Percentiles rank a stretch among this genome's conserved stretches.
Evolutionary conservation across 352 stramenopile genomes (phyloP).

Genomic region (Phytophthora chlamydospora): DNA sequence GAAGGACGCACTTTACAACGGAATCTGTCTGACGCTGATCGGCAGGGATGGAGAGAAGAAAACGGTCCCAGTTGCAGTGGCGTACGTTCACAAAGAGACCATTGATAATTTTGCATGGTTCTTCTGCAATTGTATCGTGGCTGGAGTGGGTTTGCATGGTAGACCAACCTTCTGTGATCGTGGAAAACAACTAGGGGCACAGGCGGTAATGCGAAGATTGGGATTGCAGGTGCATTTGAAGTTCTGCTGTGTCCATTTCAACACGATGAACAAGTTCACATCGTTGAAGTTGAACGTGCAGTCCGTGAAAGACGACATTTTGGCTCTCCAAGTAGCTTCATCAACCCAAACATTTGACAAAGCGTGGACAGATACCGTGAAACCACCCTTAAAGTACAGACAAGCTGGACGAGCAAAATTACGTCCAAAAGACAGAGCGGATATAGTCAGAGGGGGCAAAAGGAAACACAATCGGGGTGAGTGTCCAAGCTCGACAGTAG

Average conservation of each 20-base stretch:
- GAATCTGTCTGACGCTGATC: conserved; percentile 4
- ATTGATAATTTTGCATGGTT: conserved; percentile 19
- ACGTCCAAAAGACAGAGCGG: no score
- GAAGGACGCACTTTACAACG: conserved; percentile 13
- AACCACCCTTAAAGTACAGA: no score
- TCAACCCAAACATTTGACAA: not conserved
- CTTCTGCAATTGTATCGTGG: conserved; percentile 12
- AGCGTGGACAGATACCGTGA: no score
- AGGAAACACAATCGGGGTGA: no score
- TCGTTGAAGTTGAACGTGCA: conserved; percentile 3
- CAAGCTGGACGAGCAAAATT: no score
- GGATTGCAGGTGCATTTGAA: conserved; percentile 9
- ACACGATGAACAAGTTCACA: conserved; percentile 19
- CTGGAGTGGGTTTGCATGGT: conserved; percentile 2
- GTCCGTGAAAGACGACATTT: conserved; percentile 10
- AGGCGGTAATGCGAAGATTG: not conserved
- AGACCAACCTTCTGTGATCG: conserved; percentile 4
- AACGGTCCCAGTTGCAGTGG: conserved; percentile 7
- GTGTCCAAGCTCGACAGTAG: no score
- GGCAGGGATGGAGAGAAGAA: conserved; percentile 17
- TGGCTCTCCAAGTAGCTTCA: conserved; percentile 1
- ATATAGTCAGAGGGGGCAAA: no score
- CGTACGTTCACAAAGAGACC: conserved; percentile 5
- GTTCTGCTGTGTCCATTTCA: conserved; percentile 21
- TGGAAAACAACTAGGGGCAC: conserved; percentile 3